Conservation (phyloP, 306 rosid genomes). For the Sicyos baderoa region DNA sequence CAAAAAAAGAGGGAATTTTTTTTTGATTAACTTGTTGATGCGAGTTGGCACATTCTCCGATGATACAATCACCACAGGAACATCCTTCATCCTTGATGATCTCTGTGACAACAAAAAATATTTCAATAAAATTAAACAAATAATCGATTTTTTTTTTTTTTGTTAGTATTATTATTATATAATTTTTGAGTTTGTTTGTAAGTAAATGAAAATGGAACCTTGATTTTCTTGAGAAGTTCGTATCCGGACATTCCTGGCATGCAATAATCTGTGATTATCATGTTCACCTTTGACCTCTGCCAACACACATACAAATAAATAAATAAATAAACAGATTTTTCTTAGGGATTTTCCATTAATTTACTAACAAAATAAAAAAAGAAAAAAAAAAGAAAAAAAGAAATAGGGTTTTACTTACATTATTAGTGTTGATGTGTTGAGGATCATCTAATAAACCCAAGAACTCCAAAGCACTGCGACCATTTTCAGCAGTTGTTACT, state of each 20-base stretch:
- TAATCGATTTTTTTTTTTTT: no score
- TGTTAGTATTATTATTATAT: background rate
- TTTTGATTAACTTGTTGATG: constrained; percentile 65
- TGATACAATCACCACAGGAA: constrained; percentile 88
- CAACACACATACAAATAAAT: background rate
- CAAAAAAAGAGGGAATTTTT: no score
- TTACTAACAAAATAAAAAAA: no score
- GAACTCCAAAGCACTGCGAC: constrained; percentile 69
- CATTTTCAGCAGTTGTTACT: constrained; percentile 95
- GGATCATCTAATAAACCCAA: constrained; percentile 62
- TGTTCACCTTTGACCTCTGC: constrained; percentile 66
- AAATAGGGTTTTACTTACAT: background rate
- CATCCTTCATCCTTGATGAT: constrained; percentile 76
- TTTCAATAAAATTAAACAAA: background rate
- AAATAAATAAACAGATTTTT: background rate
- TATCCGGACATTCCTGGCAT: constrained; percentile 99
- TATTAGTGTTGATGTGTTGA: constrained; percentile 22
- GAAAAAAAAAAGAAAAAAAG: no score
- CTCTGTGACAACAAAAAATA: constrained; percentile 32
- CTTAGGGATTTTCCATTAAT: no score
- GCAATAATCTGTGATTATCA: constrained; percentile 83
- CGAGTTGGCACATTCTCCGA: constrained; percentile 83
- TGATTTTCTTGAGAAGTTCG: constrained; percentile 81
- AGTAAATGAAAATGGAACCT: constrained; percentile 31
- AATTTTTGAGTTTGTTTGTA: background rate